Conservation (phyloP, 352 stramenopile species). For the Globisporangium irregulare region DNA sequence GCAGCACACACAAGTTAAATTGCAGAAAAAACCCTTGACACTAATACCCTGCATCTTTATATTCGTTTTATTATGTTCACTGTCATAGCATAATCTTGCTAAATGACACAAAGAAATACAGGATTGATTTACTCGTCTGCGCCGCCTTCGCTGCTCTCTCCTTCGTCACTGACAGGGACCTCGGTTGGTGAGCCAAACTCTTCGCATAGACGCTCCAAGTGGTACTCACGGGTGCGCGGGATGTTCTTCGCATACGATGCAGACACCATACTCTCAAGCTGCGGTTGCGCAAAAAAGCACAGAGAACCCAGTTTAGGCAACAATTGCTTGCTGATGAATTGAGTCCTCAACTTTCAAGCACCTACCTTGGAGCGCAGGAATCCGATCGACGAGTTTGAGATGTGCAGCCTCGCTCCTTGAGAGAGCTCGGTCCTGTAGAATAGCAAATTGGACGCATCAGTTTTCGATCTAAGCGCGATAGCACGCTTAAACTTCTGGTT, state of each 20-base stretch:
- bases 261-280: constrained; percentile 77
- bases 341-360: neutral
- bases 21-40: neutral
- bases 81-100: neutral
- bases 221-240: constrained; percentile 53
- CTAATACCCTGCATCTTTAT: neutral
- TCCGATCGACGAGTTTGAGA: constrained; percentile 65
- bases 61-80: neutral
- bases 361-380: constrained; percentile 72
- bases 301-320: neutral
- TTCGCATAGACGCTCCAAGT: constrained; percentile 54
- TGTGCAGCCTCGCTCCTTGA: constrained; percentile 65
- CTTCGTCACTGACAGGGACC: neutral
- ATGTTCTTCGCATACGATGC: constrained; percentile 67
- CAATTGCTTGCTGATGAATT: neutral
- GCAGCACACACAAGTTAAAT: neutral
- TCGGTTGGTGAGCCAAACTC: constrained; percentile 39
- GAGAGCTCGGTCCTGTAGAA: constrained; percentile 55
- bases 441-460: neutral
- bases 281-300: neutral
- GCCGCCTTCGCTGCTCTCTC: neutral
- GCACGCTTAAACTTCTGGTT: neutral
- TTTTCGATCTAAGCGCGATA: too few species aligned
- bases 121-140: neutral
- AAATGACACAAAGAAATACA: neutral